These are phyloP conservation scores for Cinnamomum chago DNA, from an alignment of 164 flowering plant genomes.

Conservation along the genomic window DNA sequence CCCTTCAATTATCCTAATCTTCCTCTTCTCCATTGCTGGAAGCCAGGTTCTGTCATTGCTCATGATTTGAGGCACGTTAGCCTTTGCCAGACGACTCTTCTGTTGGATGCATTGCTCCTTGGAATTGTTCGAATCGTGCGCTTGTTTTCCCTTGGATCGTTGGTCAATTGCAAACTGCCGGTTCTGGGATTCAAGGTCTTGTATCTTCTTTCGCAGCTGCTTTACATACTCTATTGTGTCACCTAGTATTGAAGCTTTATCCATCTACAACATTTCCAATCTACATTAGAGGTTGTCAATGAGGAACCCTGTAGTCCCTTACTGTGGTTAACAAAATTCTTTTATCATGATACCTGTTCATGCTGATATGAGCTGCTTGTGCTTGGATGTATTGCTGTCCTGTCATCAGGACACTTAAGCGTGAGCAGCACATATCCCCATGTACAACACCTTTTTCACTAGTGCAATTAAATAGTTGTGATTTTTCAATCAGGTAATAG, in stretches of 20 bases:
- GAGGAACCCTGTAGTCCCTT: not conserved
- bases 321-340: too few relatives aligned
- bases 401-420: too few relatives aligned
- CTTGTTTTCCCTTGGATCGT: constrained; percentile 15
- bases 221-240: constrained; percentile 96
- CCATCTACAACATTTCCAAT: constrained; percentile 44
- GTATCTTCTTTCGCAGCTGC: constrained; percentile 63
- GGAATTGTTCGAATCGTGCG: constrained; percentile 7
- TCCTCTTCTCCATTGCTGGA: constrained; percentile 45
- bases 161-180: constrained; percentile 37
- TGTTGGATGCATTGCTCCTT: constrained; percentile 31
- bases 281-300: not conserved
- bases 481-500: too few relatives aligned
- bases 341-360: too few relatives aligned
- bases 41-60: constrained; percentile 10
- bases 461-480: too few relatives aligned
- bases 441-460: too few relatives aligned
- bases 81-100: not conserved
- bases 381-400: too few relatives aligned
- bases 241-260: constrained; percentile 90
- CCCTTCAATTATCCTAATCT: constrained; percentile 54
- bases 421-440: too few relatives aligned
- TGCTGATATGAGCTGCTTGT: too few relatives aligned
- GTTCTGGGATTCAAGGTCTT: constrained; percentile 64
- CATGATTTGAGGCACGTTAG: not conserved